phyloP scores from a whole-genome alignment of 2,329 filamentous ascomycete species.

The Fusarium sp. region DNA sequence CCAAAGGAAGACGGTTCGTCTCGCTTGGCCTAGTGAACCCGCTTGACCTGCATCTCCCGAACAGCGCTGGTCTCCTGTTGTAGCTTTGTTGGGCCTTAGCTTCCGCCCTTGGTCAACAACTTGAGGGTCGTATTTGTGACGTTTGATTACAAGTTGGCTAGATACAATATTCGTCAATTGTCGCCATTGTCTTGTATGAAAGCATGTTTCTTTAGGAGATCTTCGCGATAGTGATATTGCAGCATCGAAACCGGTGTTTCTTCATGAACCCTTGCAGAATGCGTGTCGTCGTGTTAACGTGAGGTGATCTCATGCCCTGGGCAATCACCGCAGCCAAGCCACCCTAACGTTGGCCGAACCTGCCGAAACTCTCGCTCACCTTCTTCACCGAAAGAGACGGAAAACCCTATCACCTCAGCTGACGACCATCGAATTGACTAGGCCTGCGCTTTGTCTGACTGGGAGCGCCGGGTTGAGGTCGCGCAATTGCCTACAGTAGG shows the following conservation, averaged over 20 bases:
- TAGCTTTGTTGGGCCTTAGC: conserved; percentile 31
- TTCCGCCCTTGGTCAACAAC: conserved; percentile 41
- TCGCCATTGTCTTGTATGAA: neutral
- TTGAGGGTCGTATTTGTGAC: conserved; percentile 16
- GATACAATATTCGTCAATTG: neutral
- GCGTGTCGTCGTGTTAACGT: conserved; percentile 1
- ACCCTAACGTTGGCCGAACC: conserved; percentile 10
- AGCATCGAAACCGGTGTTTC: neutral
- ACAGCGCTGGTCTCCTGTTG: conserved; percentile 23
- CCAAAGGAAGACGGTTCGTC: conserved; percentile 30
- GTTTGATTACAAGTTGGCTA: conserved; percentile 1
- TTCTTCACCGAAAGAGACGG: conserved; percentile 7
- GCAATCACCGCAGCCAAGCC: conserved; percentile 20
- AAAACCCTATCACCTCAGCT: conserved; percentile 44
- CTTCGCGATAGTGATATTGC: too few relatives aligned
- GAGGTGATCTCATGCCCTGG: conserved; percentile 9
- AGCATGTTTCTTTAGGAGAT: neutral
- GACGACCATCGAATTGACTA: conserved; percentile 31
- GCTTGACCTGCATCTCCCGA: conserved; percentile 42
- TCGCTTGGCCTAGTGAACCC: conserved; percentile 33
- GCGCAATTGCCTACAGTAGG: conserved; percentile 1
- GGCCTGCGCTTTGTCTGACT: conserved; percentile 6
- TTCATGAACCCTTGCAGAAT: neutral
- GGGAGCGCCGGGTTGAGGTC: conserved; percentile 15
- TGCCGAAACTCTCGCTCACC: conserved; percentile 22